Percentiles rank a stretch among this genome's conserved stretches.
phyloP scores from a whole-genome alignment of 192 early-diverging fungal genomes.

The Backusella australiensis region DNA sequence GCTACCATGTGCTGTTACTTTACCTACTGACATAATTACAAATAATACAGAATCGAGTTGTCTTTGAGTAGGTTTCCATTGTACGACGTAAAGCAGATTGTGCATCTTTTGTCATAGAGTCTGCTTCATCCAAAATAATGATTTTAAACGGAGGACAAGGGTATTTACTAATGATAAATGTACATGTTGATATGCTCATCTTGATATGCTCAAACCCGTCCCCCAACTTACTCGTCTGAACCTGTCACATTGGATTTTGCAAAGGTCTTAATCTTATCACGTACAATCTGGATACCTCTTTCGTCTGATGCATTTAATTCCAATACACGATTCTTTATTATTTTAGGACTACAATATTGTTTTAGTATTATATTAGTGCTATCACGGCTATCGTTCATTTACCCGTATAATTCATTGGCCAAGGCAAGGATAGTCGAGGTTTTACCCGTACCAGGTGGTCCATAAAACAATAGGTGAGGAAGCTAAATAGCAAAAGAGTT shows the following conservation, averaged over 20 bases:
- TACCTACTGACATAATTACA: conserved; percentile 84
- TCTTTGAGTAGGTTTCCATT: conserved; percentile 92
- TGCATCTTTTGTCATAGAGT: conserved; percentile 94
- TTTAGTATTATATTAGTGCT: not conserved
- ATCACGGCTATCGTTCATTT: not conserved
- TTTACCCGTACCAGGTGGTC: conserved; percentile 98
- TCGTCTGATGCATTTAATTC: conserved; percentile 98
- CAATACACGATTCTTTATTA: conserved; percentile 75
- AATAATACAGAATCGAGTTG: conserved; percentile 93
- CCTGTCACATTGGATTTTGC: conserved; percentile 65
- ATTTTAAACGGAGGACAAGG: conserved; percentile 90
- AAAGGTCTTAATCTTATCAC: conserved; percentile 95
- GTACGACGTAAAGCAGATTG: conserved; percentile 90
- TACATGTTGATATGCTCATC: too few relatives aligned
- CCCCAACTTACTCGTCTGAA: conserved; percentile 36
- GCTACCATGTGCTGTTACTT: not conserved
- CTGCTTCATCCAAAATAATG: conserved; percentile 95
- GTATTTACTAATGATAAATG: conserved; percentile 25
- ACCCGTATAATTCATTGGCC: conserved; percentile 84
- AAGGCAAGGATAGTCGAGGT: conserved; percentile 93
- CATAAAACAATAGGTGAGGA: conserved; percentile 95
- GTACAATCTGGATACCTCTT: conserved; percentile 91
- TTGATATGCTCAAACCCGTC: not conserved
- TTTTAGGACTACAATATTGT: conserved; percentile 63
- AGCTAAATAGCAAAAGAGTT: conserved; percentile 44